phyloP scores from a whole-genome alignment of 768 basidiomycete species.

The Dictyophora rubrovolvata region DNA sequence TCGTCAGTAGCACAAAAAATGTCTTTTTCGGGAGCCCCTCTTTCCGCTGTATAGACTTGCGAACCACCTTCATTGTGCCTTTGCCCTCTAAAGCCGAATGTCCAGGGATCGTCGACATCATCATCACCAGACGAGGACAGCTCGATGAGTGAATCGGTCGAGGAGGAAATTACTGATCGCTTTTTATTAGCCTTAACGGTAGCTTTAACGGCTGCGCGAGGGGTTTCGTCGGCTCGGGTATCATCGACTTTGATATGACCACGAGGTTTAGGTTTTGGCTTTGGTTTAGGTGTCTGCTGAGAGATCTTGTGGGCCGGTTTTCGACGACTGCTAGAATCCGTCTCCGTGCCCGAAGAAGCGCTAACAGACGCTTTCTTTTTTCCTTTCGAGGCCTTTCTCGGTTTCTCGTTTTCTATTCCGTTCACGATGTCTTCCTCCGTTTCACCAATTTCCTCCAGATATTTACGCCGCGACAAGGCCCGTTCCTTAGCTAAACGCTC shows the following conservation, averaged over 20 bases:
- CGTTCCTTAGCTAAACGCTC: conserved; percentile 37
- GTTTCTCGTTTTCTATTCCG: conserved; percentile 13
- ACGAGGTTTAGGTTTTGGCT: neutral
- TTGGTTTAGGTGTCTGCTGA: neutral
- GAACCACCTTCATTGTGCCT: too few relatives aligned
- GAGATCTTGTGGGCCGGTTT: neutral
- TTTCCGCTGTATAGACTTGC: neutral
- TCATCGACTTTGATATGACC: neutral
- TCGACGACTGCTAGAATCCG: neutral
- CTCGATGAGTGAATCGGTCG: neutral
- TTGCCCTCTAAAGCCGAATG: neutral
- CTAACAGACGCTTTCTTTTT: neutral
- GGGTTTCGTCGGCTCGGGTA: neutral
- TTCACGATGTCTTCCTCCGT: conserved; percentile 20
- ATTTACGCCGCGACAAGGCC: conserved; percentile 29
- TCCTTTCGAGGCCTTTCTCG: neutral
- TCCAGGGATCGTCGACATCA: too few relatives aligned
- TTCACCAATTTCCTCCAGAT: conserved; percentile 32
- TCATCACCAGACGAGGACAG: too few relatives aligned
- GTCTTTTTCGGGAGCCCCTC: neutral
- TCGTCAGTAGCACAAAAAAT: neutral
- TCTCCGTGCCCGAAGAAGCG: neutral
- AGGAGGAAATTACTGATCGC: neutral
- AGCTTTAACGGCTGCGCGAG: neutral
- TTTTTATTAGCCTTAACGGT: neutral